Percentiles rank a stretch among this genome's conserved stretches.
Conservation (phyloP, 352 stramenopile genomes). For the Globisporangium emineosum region DNA sequence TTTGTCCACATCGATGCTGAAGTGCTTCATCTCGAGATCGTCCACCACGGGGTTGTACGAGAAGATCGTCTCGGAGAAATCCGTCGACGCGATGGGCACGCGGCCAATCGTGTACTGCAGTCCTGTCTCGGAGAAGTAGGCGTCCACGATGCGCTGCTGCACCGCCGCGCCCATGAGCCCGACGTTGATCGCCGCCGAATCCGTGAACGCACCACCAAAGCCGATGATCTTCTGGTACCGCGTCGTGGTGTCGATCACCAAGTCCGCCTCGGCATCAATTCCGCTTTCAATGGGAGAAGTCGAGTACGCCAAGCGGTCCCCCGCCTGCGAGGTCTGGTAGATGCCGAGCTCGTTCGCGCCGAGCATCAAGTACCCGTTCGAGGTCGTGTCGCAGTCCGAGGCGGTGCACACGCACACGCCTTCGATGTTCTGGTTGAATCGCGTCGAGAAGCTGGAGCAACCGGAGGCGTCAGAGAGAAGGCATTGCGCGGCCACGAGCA, state of each 20-base stretch:
- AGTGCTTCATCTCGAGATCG: slow-evolving; percentile 80
- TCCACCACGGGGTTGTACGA: slow-evolving; percentile 80
- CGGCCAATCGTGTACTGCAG: slow-evolving; percentile 83
- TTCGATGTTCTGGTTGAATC: slow-evolving; percentile 42
- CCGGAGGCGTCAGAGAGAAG: slow-evolving; percentile 11
- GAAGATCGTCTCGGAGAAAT: slow-evolving; percentile 87
- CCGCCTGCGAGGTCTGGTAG: slow-evolving; percentile 48
- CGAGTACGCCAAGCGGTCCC: slow-evolving; percentile 44
- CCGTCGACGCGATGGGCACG: slow-evolving; percentile 81
- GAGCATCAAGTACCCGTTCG: slow-evolving; percentile 43
- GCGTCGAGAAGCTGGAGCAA: slow-evolving; percentile 32
- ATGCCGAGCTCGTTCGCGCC: slow-evolving; percentile 36
- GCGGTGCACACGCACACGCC: slow-evolving; percentile 53
- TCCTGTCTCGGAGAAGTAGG: slow-evolving; percentile 77
- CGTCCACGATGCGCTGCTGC: slow-evolving; percentile 68
- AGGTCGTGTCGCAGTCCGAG: slow-evolving; percentile 48
- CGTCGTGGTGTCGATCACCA: slow-evolving; percentile 41
- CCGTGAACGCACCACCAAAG: slow-evolving; percentile 90
- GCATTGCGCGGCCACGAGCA: slow-evolving; percentile 15
- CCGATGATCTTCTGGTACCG: slow-evolving; percentile 83
- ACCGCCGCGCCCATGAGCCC: slow-evolving; percentile 50
- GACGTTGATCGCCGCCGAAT: slow-evolving; percentile 79
- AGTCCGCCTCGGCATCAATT: slow-evolving; percentile 31
- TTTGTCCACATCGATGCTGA: slow-evolving; percentile 85
- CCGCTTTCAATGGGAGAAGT: slow-evolving; percentile 19